Evolutionary conservation across 345 rosid genomes (phyloP).

Genomic region (Pugionium cornutum): DNA sequence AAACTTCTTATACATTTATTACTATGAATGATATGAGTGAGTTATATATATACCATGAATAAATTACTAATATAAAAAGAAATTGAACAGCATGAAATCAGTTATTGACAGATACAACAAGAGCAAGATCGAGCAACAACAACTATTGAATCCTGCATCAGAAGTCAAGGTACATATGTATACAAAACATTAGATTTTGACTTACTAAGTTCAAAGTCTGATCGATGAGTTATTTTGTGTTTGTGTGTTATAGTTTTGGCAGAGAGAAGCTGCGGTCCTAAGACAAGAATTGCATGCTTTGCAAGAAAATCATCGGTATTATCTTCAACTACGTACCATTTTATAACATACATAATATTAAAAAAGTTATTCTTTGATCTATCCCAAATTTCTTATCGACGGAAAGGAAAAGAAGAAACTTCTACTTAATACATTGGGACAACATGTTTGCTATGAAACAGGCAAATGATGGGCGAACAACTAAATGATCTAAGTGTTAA

Average conservation of each 20-base stretch:
- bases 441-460: slow-evolving; percentile 37
- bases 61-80: slow-evolving; percentile 25
- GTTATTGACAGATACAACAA: slow-evolving; percentile 63
- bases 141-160: slow-evolving; percentile 52
- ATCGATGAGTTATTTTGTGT: slow-evolving; percentile 12
- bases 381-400: neutral
- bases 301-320: slow-evolving; percentile 64
- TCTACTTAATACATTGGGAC: neutral
- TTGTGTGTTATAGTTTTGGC: slow-evolving; percentile 56
- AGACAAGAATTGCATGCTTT: slow-evolving; percentile 64
- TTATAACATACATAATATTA: neutral
- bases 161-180: slow-evolving; percentile 60
- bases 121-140: slow-evolving; percentile 62
- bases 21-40: slow-evolving; percentile 4
- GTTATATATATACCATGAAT: slow-evolving; percentile 5
- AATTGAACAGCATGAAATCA: slow-evolving; percentile 60
- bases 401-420: slow-evolving; percentile 6
- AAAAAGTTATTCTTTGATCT: neutral
- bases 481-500: slow-evolving; percentile 57
- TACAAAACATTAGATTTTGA: neutral
- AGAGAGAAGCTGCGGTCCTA: slow-evolving; percentile 58
- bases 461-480: slow-evolving; percentile 76
- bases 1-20: neutral
- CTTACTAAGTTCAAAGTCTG: too few species aligned
- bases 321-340: neutral